A percentile compares a stretch with the other conserved stretches of the same genome.
These are phyloP conservation scores for Balakata baccata DNA, from an alignment of 345 rosid species.

Conservation along the genomic window DNA sequence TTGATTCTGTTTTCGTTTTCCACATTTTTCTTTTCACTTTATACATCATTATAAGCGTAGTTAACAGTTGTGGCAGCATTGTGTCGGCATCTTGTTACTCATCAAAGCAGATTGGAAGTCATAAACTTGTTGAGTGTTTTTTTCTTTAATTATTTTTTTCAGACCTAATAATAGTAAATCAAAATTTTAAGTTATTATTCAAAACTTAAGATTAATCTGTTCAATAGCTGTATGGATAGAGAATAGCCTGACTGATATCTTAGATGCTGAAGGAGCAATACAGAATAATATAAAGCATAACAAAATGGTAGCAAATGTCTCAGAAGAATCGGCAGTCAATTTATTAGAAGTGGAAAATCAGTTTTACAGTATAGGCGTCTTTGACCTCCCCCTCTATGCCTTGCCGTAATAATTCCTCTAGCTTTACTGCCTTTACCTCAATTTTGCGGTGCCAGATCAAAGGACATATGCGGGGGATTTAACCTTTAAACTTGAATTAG, in stretches of 20 bases:
- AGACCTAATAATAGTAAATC: too few species aligned
- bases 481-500: too few species aligned
- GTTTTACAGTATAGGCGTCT: too few species aligned
- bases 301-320: background rate
- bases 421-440: too few species aligned
- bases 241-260: background rate
- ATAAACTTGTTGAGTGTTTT: too few species aligned
- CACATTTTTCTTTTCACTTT: background rate
- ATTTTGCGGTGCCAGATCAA: too few species aligned
- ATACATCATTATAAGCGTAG: background rate
- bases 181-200: background rate
- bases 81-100: background rate
- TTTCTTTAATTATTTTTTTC: too few species aligned
- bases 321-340: too few species aligned
- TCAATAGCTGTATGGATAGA: background rate
- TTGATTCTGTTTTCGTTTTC: background rate
- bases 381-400: too few species aligned
- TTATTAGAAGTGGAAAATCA: too few species aligned
- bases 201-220: background rate
- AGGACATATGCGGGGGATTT: too few species aligned
- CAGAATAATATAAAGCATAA: background rate
- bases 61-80: background rate
- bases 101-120: background rate
- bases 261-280: background rate
- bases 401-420: too few species aligned